These are phyloP conservation scores for Excoecaria cochinchinensis DNA, from an alignment of 345 rosid genomes.

Conservation along the genomic window DNA sequence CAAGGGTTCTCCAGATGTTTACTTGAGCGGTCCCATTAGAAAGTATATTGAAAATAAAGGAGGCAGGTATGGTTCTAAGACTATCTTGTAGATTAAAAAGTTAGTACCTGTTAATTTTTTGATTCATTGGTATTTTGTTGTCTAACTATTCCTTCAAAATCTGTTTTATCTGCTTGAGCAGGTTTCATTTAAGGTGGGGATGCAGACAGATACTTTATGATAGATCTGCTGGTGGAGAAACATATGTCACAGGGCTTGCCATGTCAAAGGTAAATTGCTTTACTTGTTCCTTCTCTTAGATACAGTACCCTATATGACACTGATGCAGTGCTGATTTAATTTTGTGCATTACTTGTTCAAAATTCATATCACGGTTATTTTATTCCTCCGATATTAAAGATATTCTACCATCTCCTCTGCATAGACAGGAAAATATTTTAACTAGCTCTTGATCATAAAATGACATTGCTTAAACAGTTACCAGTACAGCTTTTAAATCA, in stretches of 20 bases:
- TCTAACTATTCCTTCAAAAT: background rate
- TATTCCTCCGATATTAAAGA: background rate
- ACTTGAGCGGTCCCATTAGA: conserved; percentile 91
- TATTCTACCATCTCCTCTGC: background rate
- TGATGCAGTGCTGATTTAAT: background rate
- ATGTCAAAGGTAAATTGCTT: conserved; percentile 68
- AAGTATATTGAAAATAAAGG: conserved; percentile 27
- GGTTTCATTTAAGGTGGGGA: conserved; percentile 99
- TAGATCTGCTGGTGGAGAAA: conserved; percentile 59
- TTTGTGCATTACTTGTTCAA: background rate
- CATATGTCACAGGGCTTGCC: conserved; percentile 68
- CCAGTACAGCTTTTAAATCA: too few relatives aligned
- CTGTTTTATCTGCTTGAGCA: conserved; percentile 34
- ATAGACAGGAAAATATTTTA: background rate
- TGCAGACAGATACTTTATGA: conserved; percentile 84
- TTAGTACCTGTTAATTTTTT: too few relatives aligned
- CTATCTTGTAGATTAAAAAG: too few relatives aligned
- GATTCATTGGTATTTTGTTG: too few relatives aligned
- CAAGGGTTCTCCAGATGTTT: conserved; percentile 94
- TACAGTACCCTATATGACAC: background rate
- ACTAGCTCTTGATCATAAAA: background rate
- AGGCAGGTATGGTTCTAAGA: too few relatives aligned
- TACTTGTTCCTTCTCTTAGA: background rate
- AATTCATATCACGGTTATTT: background rate
- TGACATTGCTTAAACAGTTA: too few relatives aligned